A percentile compares a stretch with the other conserved stretches of the same genome.
Evolutionary conservation across 2,329 filamentous ascomycete species (phyloP).

Genomic region (Diplodia corticola): DNA sequence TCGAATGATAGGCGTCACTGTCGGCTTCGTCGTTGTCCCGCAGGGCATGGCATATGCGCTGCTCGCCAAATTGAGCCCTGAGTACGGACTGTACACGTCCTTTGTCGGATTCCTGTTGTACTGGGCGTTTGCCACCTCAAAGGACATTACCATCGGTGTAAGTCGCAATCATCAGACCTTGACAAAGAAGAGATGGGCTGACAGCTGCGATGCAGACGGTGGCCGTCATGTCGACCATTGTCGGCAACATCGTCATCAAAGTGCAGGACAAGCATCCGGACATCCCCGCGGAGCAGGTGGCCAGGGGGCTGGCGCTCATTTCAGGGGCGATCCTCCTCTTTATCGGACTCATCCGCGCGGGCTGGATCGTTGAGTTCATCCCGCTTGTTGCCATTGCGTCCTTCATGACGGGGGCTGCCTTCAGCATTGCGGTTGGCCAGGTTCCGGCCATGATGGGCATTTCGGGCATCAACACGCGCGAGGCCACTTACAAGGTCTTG

Average conservation of each 20-base stretch:
- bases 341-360: slow-evolving; percentile 76
- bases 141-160: slow-evolving; percentile 94
- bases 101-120: slow-evolving; percentile 94
- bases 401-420: slow-evolving; percentile 94
- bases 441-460: slow-evolving; percentile 79
- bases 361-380: slow-evolving; percentile 92
- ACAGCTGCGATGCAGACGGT: slow-evolving; percentile 62
- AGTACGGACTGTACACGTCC: slow-evolving; percentile 89
- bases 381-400: slow-evolving; percentile 86
- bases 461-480: slow-evolving; percentile 69
- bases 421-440: slow-evolving; percentile 85
- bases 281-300: slow-evolving; percentile 65
- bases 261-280: slow-evolving; percentile 60
- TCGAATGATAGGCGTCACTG: slow-evolving; percentile 52
- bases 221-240: slow-evolving; percentile 88
- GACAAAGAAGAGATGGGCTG: neutral
- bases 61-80: slow-evolving; percentile 71
- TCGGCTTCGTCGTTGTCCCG: slow-evolving; percentile 79
- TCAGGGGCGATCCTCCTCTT: slow-evolving; percentile 73
- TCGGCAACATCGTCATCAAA: slow-evolving; percentile 73
- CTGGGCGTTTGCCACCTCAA: slow-evolving; percentile 96
- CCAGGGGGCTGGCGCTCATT: slow-evolving; percentile 76
- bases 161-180: slow-evolving; percentile 39
- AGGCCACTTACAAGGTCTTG: slow-evolving; percentile 75
- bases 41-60: slow-evolving; percentile 94